A percentile compares a stretch with the other conserved stretches of the same genome.
Conservation (phyloP, 1,139 yeast species). For the Yueomyces sp. region DNA sequence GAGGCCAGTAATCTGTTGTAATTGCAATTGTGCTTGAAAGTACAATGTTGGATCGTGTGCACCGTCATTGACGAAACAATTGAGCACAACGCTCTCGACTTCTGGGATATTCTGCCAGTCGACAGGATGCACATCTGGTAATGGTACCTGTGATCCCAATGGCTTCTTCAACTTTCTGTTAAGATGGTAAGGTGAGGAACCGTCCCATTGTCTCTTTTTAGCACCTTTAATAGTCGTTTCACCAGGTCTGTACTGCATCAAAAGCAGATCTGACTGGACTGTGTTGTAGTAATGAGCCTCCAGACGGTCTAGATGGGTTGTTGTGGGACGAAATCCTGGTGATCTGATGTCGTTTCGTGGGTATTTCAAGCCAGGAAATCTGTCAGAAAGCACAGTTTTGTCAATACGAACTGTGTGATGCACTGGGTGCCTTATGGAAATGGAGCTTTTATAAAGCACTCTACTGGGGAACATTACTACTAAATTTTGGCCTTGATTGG, state of each 20-base stretch:
- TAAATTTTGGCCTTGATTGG: too few relatives aligned
- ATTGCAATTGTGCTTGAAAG: slow-evolving; percentile 64
- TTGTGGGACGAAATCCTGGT: slow-evolving; percentile 62
- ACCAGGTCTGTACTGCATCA: slow-evolving; percentile 65
- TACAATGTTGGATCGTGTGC: slow-evolving; percentile 62
- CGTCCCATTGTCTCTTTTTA: slow-evolving; percentile 77
- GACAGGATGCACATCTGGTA: slow-evolving; percentile 61
- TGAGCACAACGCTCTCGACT: slow-evolving; percentile 51
- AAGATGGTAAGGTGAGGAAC: slow-evolving; percentile 77
- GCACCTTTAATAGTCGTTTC: slow-evolving; percentile 42
- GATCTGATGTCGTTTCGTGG: slow-evolving; percentile 64
- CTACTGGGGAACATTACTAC: not conserved
- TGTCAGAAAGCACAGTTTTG: slow-evolving; percentile 58
- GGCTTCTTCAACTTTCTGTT: slow-evolving; percentile 65
- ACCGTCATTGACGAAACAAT: slow-evolving; percentile 69
- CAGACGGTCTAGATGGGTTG: slow-evolving; percentile 70
- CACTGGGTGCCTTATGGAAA: slow-evolving; percentile 76
- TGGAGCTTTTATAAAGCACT: slow-evolving; percentile 41
- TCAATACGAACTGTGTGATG: slow-evolving; percentile 75
- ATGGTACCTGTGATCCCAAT: slow-evolving; percentile 48
- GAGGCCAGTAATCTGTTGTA: slow-evolving; percentile 87
- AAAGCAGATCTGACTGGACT: slow-evolving; percentile 60
- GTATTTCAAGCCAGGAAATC: slow-evolving; percentile 51
- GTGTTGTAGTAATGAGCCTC: slow-evolving; percentile 64
- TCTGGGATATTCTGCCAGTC: slow-evolving; percentile 59